These are phyloP conservation scores for Spizellomyces punctatus DNA, from an alignment of 192 early-diverging fungal species.

Conservation along the genomic window DNA sequence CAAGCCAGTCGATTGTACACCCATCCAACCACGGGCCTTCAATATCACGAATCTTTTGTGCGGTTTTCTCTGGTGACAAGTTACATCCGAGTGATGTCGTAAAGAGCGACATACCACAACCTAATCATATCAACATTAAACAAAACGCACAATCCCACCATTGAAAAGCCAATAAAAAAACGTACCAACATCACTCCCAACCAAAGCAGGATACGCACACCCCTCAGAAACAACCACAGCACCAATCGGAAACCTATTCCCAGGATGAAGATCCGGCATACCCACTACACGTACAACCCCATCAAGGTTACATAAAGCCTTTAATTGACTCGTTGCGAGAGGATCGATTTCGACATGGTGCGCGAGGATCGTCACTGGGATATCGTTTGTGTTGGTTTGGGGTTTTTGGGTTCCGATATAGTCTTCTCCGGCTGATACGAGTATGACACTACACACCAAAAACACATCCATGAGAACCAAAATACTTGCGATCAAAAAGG, in stretches of 20 bases:
- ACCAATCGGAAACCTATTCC: slow-evolving; percentile 47
- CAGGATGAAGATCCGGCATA: slow-evolving; percentile 61
- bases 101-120: no score
- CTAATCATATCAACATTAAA: no score
- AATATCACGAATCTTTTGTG: background rate
- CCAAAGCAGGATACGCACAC: slow-evolving; percentile 56
- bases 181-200: slow-evolving; percentile 61
- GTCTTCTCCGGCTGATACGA: slow-evolving; percentile 53
- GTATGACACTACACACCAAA: no score
- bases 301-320: slow-evolving; percentile 44
- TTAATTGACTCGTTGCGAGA: slow-evolving; percentile 48
- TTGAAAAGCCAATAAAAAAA: slow-evolving; percentile 29
- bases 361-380: slow-evolving; percentile 43
- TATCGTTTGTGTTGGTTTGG: background rate
- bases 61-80: no score
- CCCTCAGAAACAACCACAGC: slow-evolving; percentile 52
- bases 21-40: slow-evolving; percentile 49
- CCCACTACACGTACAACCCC: slow-evolving; percentile 13
- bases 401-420: slow-evolving; percentile 47
- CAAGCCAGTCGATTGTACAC: slow-evolving; percentile 37
- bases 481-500: slow-evolving; percentile 42
- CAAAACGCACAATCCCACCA: no score
- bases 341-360: slow-evolving; percentile 47
- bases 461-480: slow-evolving; percentile 11
- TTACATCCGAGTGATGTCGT: no score